Evolutionary conservation across 2,329 filamentous ascomycete genomes (phyloP).

Genomic region (Fonsecaea monophora): DNA sequence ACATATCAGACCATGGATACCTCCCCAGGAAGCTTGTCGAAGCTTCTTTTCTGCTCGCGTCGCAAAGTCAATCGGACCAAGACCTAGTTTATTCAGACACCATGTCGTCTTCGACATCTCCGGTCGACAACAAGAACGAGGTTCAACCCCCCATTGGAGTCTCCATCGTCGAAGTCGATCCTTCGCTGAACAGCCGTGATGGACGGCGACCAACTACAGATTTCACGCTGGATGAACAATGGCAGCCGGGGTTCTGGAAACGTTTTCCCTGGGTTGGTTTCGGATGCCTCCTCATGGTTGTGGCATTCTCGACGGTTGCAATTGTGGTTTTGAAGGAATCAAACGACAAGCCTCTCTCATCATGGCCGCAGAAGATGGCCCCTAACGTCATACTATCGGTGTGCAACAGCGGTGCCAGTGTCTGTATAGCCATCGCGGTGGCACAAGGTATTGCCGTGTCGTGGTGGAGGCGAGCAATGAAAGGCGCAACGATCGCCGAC

Average conservation of each 20-base stretch:
- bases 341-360: background rate
- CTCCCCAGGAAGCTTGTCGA: background rate
- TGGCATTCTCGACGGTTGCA: background rate
- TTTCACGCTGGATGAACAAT: background rate
- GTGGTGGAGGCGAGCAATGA: slow-evolving; percentile 31
- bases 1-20: background rate
- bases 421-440: slow-evolving; percentile 15
- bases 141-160: background rate
- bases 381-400: background rate
- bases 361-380: background rate
- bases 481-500: slow-evolving; percentile 27
- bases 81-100: background rate
- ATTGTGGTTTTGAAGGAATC: background rate
- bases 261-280: background rate
- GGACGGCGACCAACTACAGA: background rate
- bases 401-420: slow-evolving; percentile 1
- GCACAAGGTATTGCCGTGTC: slow-evolving; percentile 25
- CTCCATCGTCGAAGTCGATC: background rate
- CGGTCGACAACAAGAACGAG: background rate
- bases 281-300: background rate
- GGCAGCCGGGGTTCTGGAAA: background rate
- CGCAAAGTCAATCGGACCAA: background rate
- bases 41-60: background rate
- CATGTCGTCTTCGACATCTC: background rate
- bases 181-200: slow-evolving; percentile 1